Evolutionary conservation across 345 rosid species (phyloP), one percentile per base, ranked within the genome.

Genomic region (Camelina neglecta): DNA sequence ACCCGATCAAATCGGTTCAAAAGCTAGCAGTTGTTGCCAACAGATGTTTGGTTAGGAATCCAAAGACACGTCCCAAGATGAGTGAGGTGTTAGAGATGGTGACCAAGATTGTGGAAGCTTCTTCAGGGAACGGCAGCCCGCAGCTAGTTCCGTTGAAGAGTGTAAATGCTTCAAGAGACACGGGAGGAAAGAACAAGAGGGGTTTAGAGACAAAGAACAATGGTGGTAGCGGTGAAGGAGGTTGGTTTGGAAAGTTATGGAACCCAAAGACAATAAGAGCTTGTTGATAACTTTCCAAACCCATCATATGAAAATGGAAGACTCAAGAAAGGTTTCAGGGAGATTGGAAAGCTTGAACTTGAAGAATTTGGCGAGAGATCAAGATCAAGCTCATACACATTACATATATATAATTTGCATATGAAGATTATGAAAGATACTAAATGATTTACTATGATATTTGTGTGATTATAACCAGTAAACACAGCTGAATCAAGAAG

Each of bases 21-120:
- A 87, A 76, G 89, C 88, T 93, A 56, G 79, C 96, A 0, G 82
- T 24, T 10, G 75, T 91, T 58, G 98, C 96, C 53, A 93, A 91
- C 82, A 74, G 82, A 63, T 91, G 98, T 85, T 75, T 91, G 79
- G 81, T 84, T 44, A 86, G 83, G 75, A 87, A 88, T 68, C 85
- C 90, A 31, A 93, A 91, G 80, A 62, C 84, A 39, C 92, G 97
- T 39, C 98, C 97, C 15, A 86, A 84, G 86, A 93, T 93, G 98
- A 91, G 96, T 45, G 92, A 91, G 81, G 98, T 91, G 70, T 76
- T 93, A 79, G 87, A 83, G 73, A 83, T 85, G 94, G 82, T 91
- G 73, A 85, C 60, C 41, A 66, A 59, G 75, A 84, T 91, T 49
- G 84, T 74, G 26, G 88, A 84, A 47, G 78, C 81, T 45, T 79